Percentiles rank a stretch among this genome's conserved stretches.
Evolutionary conservation across 345 rosid species (phyloP).

Genomic region (sweet orange (Citrus sinensis)): DVS_A1.0 CM039163.1:10577501-10578000

Average conservation of each 20-base stretch:
- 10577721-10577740: not conserved
- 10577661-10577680: not conserved
- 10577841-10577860: too few species aligned
- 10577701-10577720: not conserved
- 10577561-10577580: constrained; percentile 13
- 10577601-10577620: constrained; percentile 13
- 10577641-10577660: constrained; percentile 6
- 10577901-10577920: too few species aligned
- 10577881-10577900: too few species aligned
- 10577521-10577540: constrained; percentile 9
- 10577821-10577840: too few species aligned
- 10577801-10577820: too few species aligned
- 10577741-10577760: not conserved
- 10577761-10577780: not conserved
- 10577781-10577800: too few species aligned
- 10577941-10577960: not conserved
- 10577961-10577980: not conserved
- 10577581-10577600: not conserved
- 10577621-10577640: constrained; percentile 9
- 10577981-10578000: not conserved
- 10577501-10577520: not conserved
- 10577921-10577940: not conserved
- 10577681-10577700: not conserved
- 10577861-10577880: too few species aligned
- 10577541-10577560: constrained; percentile 5